Conservation (phyloP, 1,139 yeast species). For the Debaryomyces subglobosus region DNA sequence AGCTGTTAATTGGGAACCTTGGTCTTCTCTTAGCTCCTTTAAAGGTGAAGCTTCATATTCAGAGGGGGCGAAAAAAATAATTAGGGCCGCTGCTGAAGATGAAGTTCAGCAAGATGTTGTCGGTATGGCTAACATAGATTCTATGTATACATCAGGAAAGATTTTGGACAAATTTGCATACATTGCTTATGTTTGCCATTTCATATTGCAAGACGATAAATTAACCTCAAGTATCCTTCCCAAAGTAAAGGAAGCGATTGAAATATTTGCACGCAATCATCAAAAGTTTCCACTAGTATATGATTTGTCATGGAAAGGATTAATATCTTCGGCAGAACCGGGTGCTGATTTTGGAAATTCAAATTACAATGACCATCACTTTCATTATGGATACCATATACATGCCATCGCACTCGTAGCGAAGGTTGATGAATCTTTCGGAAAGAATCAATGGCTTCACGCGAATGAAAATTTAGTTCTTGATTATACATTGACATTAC, state of each 20-base stretch:
- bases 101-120: constrained; percentile 61
- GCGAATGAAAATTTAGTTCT: constrained; percentile 29
- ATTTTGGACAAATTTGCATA: constrained; percentile 75
- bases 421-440: constrained; percentile 46
- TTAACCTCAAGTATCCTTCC: constrained; percentile 50
- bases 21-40: constrained; percentile 45
- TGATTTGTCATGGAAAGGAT: constrained; percentile 74
- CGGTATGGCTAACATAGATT: constrained; percentile 63
- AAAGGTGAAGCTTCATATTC: constrained; percentile 37
- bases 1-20: constrained; percentile 59
- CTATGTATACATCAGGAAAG: constrained; percentile 79
- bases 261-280: constrained; percentile 57
- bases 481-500: constrained; percentile 36
- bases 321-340: constrained; percentile 67
- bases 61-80: constrained; percentile 35
- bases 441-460: constrained; percentile 29
- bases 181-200: constrained; percentile 64
- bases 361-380: constrained; percentile 79
- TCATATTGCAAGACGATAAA: constrained; percentile 50
- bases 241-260: constrained; percentile 59
- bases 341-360: constrained; percentile 78
- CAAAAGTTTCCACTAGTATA: constrained; percentile 67
- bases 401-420: constrained; percentile 72
- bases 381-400: constrained; percentile 78
- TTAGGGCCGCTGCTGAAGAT: constrained; percentile 49